These are phyloP conservation scores for Diaporthe vexans DNA, from an alignment of 2,329 filamentous ascomycete species.

Conservation along the genomic window DNA sequence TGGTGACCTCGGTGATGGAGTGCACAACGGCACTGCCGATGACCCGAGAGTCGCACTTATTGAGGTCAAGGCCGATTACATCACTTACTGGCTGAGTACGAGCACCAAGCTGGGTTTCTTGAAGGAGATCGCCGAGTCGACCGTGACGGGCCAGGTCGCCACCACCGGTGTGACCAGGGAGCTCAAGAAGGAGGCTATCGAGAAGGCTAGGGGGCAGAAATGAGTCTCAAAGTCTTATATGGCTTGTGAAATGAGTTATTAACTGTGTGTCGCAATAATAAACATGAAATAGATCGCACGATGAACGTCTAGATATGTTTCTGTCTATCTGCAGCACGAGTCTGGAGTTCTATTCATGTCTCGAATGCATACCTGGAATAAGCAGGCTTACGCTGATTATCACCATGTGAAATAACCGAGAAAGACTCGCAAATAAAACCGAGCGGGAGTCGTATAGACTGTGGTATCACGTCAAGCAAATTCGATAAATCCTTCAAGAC, in stretches of 20 bases:
- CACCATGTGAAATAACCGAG: no score
- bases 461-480: no score
- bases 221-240: background rate
- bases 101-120: slow-evolving; percentile 6
- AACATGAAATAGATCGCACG: background rate
- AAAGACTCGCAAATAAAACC: no score
- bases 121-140: background rate
- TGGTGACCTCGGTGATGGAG: background rate
- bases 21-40: background rate
- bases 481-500: background rate
- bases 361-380: no score
- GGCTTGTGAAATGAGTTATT: no score
- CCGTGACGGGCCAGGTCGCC: background rate
- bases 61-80: background rate
- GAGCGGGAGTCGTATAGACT: background rate
- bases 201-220: background rate
- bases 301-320: background rate
- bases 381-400: no score
- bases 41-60: background rate
- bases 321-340: background rate
- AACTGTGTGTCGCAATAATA: no score
- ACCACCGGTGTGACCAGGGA: background rate
- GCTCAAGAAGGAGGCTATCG: background rate
- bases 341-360: no score
- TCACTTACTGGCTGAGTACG: background rate